Conservation (phyloP, 768 basidiomycete genomes). For the Fibroporia radiculosa region DNA sequence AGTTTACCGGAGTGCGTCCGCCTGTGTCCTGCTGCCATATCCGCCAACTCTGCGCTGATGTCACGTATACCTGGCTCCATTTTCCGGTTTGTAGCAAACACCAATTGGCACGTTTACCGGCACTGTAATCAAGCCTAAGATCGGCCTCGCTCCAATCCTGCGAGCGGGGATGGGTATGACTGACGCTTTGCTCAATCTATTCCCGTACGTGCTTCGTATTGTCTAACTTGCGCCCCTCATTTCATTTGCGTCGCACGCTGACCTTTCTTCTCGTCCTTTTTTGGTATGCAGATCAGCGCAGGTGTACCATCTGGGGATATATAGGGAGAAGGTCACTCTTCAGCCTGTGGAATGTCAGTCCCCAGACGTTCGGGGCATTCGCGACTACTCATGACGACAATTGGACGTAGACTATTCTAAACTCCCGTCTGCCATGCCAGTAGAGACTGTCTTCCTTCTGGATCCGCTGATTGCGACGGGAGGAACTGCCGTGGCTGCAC, state of each 20-base stretch:
- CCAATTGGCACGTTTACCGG: conserved; percentile 80
- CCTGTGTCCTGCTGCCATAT: not conserved
- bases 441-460: conserved; percentile 81
- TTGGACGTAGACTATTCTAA: conserved; percentile 73
- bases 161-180: conserved; percentile 93
- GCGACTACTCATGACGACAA: not conserved
- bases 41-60: too few species aligned
- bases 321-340: conserved; percentile 76
- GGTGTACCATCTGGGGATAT: conserved; percentile 88
- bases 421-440: conserved; percentile 63
- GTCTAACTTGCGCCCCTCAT: too few species aligned
- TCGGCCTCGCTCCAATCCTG: conserved; percentile 87
- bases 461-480: conserved; percentile 95
- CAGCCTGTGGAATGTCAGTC: conserved; percentile 87
- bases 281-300: conserved; percentile 52
- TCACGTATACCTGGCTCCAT: not conserved
- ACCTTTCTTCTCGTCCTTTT: not conserved
- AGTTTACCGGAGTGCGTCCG: conserved; percentile 56
- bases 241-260: not conserved
- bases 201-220: conserved; percentile 51
- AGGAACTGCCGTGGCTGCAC: conserved; percentile 82
- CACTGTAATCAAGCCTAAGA: conserved; percentile 59
- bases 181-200: conserved; percentile 76
- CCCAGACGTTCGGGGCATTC: not conserved
- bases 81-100: conserved; percentile 42